phyloP scores from a whole-genome alignment of 139 green algal genomes.

The Axilococcus clingmanii region DNA sequence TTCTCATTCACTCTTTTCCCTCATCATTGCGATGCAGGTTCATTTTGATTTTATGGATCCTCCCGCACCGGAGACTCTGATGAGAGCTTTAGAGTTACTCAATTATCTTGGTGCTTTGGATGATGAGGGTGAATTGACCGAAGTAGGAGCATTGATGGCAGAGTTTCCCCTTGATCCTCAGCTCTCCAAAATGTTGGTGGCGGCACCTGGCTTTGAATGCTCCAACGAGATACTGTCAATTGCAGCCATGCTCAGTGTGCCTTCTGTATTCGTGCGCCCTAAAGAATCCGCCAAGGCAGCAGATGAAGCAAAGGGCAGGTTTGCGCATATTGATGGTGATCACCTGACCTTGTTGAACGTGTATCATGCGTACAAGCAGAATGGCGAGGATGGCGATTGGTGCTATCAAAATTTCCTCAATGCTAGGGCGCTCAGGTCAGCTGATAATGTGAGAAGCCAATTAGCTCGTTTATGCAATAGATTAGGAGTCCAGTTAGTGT shows the following conservation, averaged over 20 bases:
- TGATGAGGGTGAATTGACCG: conserved; percentile 93
- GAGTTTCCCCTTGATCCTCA: conserved; percentile 98
- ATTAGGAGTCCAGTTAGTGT: conserved; percentile 63
- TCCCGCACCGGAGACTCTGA: conserved; percentile 96
- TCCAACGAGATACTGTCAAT: conserved; percentile 95
- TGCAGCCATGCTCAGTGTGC: conserved; percentile 89
- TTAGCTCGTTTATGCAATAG: conserved; percentile 70
- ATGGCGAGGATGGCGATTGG: conserved; percentile 72
- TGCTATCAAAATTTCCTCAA: conserved; percentile 98
- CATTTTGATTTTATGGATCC: conserved; percentile 99
- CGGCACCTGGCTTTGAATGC: conserved; percentile 85
- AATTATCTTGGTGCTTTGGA: conserved; percentile 99
- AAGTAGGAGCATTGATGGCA: conserved; percentile 85
- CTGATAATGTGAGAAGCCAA: conserved; percentile 91
- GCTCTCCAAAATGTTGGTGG: conserved; percentile 96
- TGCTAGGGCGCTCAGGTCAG: conserved; percentile 75
- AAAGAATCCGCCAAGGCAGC: conserved; percentile 78
- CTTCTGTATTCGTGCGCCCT: conserved; percentile 90
- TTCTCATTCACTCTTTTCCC: background rate
- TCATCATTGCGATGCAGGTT: conserved; percentile 43
- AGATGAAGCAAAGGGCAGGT: conserved; percentile 91
- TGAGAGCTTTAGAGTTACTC: conserved; percentile 96
- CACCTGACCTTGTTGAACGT: conserved; percentile 98
- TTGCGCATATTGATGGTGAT: conserved; percentile 95
- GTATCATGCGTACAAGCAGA: conserved; percentile 96